A percentile compares a stretch with the other conserved stretches of the same genome.
Evolutionary conservation across 2,329 filamentous ascomycete species (phyloP).

Genomic region (Aspergillus pseudotamarii): DNA sequence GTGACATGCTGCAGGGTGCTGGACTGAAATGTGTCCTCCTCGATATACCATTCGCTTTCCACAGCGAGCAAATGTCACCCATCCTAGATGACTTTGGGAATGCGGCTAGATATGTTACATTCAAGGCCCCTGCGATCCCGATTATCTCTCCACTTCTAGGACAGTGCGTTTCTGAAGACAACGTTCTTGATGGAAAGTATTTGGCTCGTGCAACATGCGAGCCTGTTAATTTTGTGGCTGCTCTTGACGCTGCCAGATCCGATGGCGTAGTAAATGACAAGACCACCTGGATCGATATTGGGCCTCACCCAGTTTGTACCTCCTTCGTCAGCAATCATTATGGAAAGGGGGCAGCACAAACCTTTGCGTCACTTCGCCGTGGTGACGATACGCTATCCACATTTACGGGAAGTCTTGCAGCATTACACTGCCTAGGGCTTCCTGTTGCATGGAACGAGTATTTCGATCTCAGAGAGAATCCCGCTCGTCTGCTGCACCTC

Average conservation of each 20-base stretch:
- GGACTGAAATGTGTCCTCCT: constrained; percentile 65
- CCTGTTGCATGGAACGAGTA: constrained; percentile 72
- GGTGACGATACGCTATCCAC: constrained; percentile 67
- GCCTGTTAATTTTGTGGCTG: constrained; percentile 69
- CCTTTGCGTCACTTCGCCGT: constrained; percentile 64
- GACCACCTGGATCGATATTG: constrained; percentile 72
- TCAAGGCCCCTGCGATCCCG: constrained; percentile 61
- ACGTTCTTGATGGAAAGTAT: constrained; percentile 63
- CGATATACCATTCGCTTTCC: constrained; percentile 65
- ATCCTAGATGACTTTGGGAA: constrained; percentile 21
- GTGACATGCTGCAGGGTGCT: constrained; percentile 51
- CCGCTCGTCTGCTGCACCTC: constrained; percentile 62
- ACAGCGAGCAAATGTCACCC: constrained; percentile 22
- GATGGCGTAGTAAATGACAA: constrained; percentile 58
- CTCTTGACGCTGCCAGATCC: constrained; percentile 61
- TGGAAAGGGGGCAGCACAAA: constrained; percentile 58
- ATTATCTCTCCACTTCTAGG: constrained; percentile 70
- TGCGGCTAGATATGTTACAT: constrained; percentile 47
- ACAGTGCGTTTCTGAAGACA: constrained; percentile 57
- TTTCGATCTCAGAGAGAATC: constrained; percentile 61
- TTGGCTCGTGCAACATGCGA: constrained; percentile 67
- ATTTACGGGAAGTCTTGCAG: constrained; percentile 58
- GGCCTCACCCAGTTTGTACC: constrained; percentile 71
- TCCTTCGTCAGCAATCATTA: constrained; percentile 64
- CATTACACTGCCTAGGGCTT: constrained; percentile 65